Evolutionary conservation across 257 asterid species (phyloP).

Genomic region (Solanum ossicruentum): DNA sequence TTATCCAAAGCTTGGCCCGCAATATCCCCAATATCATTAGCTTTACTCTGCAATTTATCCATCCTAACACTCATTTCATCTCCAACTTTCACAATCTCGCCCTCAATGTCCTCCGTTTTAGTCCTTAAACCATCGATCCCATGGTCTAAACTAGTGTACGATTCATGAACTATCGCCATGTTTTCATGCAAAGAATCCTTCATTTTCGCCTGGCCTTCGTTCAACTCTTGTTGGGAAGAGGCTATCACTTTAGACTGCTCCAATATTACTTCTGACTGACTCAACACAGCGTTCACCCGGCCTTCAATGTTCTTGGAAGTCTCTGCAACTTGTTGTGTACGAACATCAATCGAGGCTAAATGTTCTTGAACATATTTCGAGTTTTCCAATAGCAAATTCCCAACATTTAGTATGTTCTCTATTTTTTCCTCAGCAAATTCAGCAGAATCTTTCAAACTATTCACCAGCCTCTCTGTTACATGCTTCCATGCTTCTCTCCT

Average conservation of each 20-base stretch:
- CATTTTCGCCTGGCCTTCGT: constrained; percentile 48
- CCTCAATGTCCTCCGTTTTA: constrained; percentile 60
- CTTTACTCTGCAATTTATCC: constrained; percentile 41
- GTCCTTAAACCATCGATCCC: constrained; percentile 38
- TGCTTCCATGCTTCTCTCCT: constrained; percentile 65
- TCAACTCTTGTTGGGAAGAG: constrained; percentile 49
- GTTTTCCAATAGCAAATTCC: constrained; percentile 29
- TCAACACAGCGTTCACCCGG: constrained; percentile 37
- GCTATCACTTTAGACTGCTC: constrained; percentile 60
- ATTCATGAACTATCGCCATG: constrained; percentile 35
- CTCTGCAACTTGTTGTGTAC: constrained; percentile 38
- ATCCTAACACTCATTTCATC: constrained; percentile 52
- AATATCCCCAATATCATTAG: constrained; percentile 52
- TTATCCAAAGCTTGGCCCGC: constrained; percentile 58
- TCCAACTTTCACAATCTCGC: constrained; percentile 58
- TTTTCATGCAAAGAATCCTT: constrained; percentile 54
- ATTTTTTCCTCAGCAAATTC: constrained; percentile 57
- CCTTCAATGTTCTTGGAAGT: constrained; percentile 43
- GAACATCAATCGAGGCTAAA: constrained; percentile 30
- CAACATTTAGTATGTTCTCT: constrained; percentile 38
- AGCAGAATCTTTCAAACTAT: constrained; percentile 47
- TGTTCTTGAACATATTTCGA: constrained; percentile 44
- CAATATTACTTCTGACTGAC: constrained; percentile 34
- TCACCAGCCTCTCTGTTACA: constrained; percentile 71
- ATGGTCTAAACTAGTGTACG: constrained; percentile 35